Evolutionary conservation across 2,329 filamentous ascomycete genomes (phyloP), one percentile per base, ranked within the genome.

Genomic region (Alternaria tenuissima): DNA sequence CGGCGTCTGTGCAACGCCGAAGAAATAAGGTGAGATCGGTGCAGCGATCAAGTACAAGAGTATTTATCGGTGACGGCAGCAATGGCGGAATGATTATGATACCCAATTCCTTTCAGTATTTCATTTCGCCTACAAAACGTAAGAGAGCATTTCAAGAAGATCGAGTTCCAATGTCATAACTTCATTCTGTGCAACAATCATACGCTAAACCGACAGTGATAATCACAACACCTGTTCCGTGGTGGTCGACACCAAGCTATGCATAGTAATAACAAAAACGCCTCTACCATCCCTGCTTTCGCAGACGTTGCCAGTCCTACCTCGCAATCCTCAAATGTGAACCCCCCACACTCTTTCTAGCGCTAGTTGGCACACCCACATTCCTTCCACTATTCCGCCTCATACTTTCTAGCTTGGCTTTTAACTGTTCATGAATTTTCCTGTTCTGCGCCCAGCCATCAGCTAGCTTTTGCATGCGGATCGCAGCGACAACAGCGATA

Each of bases 1-100:
- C 74, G 90, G 91, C 4, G 77, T 91, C 5, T 94, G 91, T 72
- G 89, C 88, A 16, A 46, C 47, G 16, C 46, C 59, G 12, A 66
- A 49, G 24, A 39, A 32, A 32, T 43, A 22, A 41, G 26, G 16
- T 34, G n/a, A 7, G 16, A 7, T n/a, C 3, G 3, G 8, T 52
- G 38, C 34, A 42, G n/a, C 18, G 18, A 12, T 12, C 28, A 16
- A n/a, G 7, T n/a, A 20, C 9, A 11, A 30, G n/a, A 36, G 30
- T 5, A 30, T 14, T 30, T 34, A 1, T 30, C 34, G 20, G 20
- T 24, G 18, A 14, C 46, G 7, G 46, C 30, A 9, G 14, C 2
- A 30, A 34, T n/a, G 18, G 32, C 24, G 18, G 38, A 34, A 43
- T 7, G 8, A 43, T 30, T 34, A 42, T 53, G 51, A 43, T 53